Conservation (phyloP, 108 stramenopile species). For the Skeletonema potamos region DNA sequence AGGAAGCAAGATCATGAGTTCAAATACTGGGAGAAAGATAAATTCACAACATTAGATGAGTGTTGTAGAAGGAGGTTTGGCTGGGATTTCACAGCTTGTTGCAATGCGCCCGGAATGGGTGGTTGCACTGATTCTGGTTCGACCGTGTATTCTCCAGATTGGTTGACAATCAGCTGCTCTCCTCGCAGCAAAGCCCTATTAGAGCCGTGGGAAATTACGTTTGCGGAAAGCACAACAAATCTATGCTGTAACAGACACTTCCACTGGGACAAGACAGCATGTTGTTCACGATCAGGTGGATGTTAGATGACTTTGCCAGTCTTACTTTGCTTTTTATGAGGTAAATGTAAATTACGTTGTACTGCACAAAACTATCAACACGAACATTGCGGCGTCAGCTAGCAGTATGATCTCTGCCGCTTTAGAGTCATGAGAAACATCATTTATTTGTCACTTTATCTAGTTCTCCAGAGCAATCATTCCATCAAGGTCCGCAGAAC, state of each 20-base stretch:
- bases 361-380: no score
- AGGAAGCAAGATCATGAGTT: neutral
- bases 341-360: neutral
- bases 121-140: neutral
- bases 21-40: neutral
- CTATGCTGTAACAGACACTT: neutral
- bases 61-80: neutral
- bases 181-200: neutral
- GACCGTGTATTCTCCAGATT: neutral
- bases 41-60: neutral
- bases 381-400: no score
- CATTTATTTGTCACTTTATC: no score
- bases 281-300: neutral
- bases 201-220: neutral
- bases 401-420: no score
- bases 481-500: constrained; percentile 15
- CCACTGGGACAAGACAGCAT: neutral
- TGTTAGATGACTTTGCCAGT: neutral
- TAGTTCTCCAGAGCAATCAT: constrained; percentile 1
- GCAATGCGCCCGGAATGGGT: constrained; percentile 1
- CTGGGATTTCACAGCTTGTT: neutral
- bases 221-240: no score
- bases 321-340: neutral
- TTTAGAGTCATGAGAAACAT: no score
- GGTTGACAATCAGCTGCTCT: neutral